These are phyloP conservation scores for Histomonas meleagridis DNA, from an alignment of 208 protist genomes.

Conservation along the genomic window DNA sequence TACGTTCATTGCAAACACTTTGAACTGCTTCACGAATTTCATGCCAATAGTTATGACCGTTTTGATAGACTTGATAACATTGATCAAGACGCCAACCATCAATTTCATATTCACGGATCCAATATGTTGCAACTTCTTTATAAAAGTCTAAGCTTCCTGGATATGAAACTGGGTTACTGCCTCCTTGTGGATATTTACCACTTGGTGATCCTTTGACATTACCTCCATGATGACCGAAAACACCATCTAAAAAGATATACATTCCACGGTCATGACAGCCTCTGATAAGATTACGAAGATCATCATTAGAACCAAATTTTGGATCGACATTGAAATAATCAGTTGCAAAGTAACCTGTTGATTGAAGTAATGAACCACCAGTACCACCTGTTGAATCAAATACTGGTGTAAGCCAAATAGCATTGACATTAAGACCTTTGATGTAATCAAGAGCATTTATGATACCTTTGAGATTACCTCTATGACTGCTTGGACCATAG, in stretches of 20 bases:
- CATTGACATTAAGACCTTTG: neutral
- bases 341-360: neutral
- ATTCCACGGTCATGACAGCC: neutral
- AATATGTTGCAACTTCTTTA: neutral
- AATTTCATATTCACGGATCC: neutral
- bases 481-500: neutral
- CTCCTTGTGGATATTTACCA: neutral
- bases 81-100: conserved; percentile 17
- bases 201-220: neutral
- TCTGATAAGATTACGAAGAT: neutral
- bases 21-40: neutral
- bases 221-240: neutral
- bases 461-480: neutral
- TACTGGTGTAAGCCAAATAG: conserved; percentile 5
- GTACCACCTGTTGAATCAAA: neutral
- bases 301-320: neutral
- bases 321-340: neutral
- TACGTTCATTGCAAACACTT: neutral
- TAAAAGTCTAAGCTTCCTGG: neutral
- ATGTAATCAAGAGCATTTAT: neutral
- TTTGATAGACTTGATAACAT: neutral
- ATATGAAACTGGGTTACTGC: neutral
- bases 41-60: neutral
- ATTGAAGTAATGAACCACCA: neutral
- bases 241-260: neutral